phyloP scores from a whole-genome alignment of 768 basidiomycete genomes.

The Chalciporus piperatus region DNA sequence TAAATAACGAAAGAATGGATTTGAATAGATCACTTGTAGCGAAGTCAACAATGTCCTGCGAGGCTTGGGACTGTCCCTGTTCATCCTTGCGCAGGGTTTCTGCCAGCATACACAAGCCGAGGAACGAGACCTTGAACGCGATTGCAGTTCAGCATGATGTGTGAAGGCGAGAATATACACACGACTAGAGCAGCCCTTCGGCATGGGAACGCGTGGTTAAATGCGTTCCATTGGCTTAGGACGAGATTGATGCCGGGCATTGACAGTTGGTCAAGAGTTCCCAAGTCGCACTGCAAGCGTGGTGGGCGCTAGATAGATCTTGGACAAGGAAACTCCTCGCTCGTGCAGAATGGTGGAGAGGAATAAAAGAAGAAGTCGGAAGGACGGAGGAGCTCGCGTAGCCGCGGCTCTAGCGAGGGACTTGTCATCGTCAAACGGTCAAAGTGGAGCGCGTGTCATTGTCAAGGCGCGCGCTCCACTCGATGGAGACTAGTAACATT shows the following conservation, averaged over 20 bases:
- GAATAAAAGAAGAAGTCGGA: not conserved
- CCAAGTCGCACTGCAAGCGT: not conserved
- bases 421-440: no score
- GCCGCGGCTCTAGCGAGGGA: not conserved
- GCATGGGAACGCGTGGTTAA: not conserved
- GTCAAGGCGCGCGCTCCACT: no score
- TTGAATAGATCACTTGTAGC: constrained; percentile 22
- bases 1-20: constrained; percentile 10
- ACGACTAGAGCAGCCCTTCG: constrained; percentile 6
- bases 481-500: not conserved
- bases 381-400: not conserved
- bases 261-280: not conserved
- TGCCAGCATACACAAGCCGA: constrained; percentile 14
- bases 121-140: constrained; percentile 10
- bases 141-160: not conserved
- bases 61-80: not conserved
- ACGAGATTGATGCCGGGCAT: not conserved
- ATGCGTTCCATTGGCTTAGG: not conserved
- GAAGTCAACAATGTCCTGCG: constrained; percentile 13
- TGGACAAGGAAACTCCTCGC: not conserved
- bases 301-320: not conserved
- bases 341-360: not conserved
- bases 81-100: constrained; percentile 6
- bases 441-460: no score
- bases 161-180: not conserved